phyloP scores from a whole-genome alignment of 352 stramenopile species.

The Phytopythium litorale region DNA sequence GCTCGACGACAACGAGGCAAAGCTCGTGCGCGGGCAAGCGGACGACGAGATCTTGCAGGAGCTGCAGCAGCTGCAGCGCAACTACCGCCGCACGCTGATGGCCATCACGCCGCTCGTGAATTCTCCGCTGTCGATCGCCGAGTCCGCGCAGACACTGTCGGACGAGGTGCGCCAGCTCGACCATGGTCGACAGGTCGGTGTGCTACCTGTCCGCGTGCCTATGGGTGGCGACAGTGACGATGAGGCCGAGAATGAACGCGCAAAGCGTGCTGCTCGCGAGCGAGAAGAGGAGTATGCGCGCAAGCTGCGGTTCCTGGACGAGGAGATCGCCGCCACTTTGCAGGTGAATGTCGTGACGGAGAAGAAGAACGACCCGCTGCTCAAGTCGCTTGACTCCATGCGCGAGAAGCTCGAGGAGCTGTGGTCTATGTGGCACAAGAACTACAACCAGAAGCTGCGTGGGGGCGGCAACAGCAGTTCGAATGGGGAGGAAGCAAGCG shows the following conservation, averaged over 20 bases:
- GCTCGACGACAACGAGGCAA: slow-evolving; percentile 60
- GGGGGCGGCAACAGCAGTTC: slow-evolving; percentile 9
- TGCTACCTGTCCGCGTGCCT: slow-evolving; percentile 26
- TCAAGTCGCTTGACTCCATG: slow-evolving; percentile 64
- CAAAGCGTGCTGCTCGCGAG: background rate
- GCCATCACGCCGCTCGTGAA: slow-evolving; percentile 57
- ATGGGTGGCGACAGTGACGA: slow-evolving; percentile 13
- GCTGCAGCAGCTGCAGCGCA: slow-evolving; percentile 56
- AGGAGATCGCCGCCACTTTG: slow-evolving; percentile 63
- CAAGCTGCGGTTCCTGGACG: slow-evolving; percentile 60
- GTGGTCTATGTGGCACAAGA: slow-evolving; percentile 67
- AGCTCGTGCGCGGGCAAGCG: slow-evolving; percentile 42
- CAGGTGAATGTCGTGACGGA: slow-evolving; percentile 65
- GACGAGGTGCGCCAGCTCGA: slow-evolving; percentile 63
- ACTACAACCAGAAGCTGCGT: slow-evolving; percentile 36
- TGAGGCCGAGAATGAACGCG: slow-evolving; percentile 21
- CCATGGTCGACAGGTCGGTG: slow-evolving; percentile 37
- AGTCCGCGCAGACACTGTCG: slow-evolving; percentile 47
- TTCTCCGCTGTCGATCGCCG: slow-evolving; percentile 50
- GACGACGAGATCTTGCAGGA: slow-evolving; percentile 61
- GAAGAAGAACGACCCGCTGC: slow-evolving; percentile 74
- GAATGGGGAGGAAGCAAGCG: slow-evolving; percentile 9
- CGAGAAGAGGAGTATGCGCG: slow-evolving; percentile 43
- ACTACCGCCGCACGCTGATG: slow-evolving; percentile 58
- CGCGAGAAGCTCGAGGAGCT: slow-evolving; percentile 63